These are phyloP conservation scores for Suhomyces atakaporum DNA, from an alignment of 1,139 yeast species.

Conservation along the genomic window DNA sequence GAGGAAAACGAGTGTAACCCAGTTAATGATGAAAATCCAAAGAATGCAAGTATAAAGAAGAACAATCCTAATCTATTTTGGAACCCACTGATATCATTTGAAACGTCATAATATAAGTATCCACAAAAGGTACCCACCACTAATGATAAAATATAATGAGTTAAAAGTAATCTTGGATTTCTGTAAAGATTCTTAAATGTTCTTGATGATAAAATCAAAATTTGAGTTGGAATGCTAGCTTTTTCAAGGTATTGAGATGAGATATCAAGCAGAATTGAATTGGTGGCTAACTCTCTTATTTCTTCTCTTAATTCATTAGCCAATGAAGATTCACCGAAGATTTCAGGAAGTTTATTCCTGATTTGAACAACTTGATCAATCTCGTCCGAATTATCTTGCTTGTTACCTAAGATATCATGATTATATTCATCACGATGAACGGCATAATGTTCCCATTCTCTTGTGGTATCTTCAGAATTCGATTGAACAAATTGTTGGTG, in stretches of 20 bases:
- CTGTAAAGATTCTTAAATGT: slow-evolving; percentile 91
- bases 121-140: slow-evolving; percentile 85
- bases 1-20: slow-evolving; percentile 86
- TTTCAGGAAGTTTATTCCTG: slow-evolving; percentile 39
- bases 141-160: slow-evolving; percentile 78
- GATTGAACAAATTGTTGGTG: slow-evolving; percentile 40
- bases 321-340: slow-evolving; percentile 51
- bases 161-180: slow-evolving; percentile 80
- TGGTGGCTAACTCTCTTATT: slow-evolving; percentile 40
- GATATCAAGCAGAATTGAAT: slow-evolving; percentile 37
- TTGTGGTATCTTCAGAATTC: slow-evolving; percentile 53
- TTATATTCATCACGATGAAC: slow-evolving; percentile 75
- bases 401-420: slow-evolving; percentile 21
- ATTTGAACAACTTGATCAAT: slow-evolving; percentile 34
- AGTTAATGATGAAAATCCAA: slow-evolving; percentile 91
- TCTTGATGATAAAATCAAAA: slow-evolving; percentile 72
- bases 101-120: slow-evolving; percentile 73
- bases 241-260: slow-evolving; percentile 39
- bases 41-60: slow-evolving; percentile 83
- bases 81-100: slow-evolving; percentile 91
- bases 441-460: slow-evolving; percentile 90
- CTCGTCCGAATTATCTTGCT: slow-evolving; percentile 21
- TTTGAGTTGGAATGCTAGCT: slow-evolving; percentile 65
- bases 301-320: slow-evolving; percentile 52
- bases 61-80: slow-evolving; percentile 93